These are phyloP conservation scores for Amanita rimosa DNA, from an alignment of 768 basidiomycete species.

Conservation along the genomic window DNA sequence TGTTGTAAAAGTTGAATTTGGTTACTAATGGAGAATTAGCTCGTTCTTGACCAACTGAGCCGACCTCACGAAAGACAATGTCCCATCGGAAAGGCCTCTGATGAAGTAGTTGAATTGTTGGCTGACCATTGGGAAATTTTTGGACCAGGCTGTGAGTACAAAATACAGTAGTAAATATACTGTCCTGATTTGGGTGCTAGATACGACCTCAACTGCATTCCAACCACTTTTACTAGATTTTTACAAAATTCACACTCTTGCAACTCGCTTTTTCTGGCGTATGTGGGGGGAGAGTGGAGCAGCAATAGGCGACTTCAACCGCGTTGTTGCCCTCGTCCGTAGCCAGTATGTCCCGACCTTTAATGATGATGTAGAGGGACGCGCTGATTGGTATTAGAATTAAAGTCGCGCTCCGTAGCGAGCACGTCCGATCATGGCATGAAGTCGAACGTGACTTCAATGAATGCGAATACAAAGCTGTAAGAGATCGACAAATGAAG, in stretches of 20 bases:
- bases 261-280: slow-evolving; percentile 77
- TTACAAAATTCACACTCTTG: slow-evolving; percentile 68
- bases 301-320: slow-evolving; percentile 60
- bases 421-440: slow-evolving; percentile 72
- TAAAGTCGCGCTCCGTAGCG: slow-evolving; percentile 63
- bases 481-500: slow-evolving; percentile 82
- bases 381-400: slow-evolving; percentile 33
- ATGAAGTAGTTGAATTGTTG: slow-evolving; percentile 75
- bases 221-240: slow-evolving; percentile 87
- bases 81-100: slow-evolving; percentile 75
- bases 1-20: background rate
- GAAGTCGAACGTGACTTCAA: slow-evolving; percentile 74
- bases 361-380: background rate
- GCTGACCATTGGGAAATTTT: slow-evolving; percentile 82
- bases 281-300: slow-evolving; percentile 91
- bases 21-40: slow-evolving; percentile 22
- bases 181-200: slow-evolving; percentile 21
- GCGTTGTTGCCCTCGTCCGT: slow-evolving; percentile 65
- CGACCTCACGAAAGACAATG: slow-evolving; percentile 66
- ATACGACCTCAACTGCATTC: slow-evolving; percentile 72
- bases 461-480: slow-evolving; percentile 75
- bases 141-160: slow-evolving; percentile 66
- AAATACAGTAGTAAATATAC: slow-evolving; percentile 3
- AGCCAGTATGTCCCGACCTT: slow-evolving; percentile 55
- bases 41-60: slow-evolving; percentile 72